Evolutionary conservation across 2,329 filamentous ascomycete species (phyloP).

Genomic region (Sporothrix euskadiensis): DNA sequence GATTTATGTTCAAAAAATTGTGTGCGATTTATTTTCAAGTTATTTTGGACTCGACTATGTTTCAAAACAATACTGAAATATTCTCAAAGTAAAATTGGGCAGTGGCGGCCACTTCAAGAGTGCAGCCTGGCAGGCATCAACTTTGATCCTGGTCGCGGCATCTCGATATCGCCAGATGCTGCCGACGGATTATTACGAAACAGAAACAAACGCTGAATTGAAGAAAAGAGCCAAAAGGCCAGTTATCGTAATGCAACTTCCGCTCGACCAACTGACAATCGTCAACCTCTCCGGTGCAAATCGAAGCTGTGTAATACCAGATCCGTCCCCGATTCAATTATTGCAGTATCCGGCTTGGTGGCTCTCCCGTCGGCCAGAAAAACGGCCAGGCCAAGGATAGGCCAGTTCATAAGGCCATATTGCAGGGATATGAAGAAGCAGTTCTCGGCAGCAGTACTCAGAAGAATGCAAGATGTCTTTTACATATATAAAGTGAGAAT

Average conservation of each 20-base stretch:
- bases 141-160: not conserved
- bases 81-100: not conserved
- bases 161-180: not conserved
- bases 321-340: not conserved
- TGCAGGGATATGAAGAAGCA: not conserved
- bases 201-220: constrained; percentile 17
- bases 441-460: not conserved
- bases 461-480: not conserved
- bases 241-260: not conserved
- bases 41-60: not conserved
- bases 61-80: not conserved
- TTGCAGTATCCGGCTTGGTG: constrained; percentile 5
- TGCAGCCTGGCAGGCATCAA: constrained; percentile 10
- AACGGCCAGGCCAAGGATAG: constrained; percentile 1
- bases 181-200: not conserved
- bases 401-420: not conserved
- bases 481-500: not conserved
- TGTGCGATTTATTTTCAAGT: not conserved
- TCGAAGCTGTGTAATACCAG: not conserved
- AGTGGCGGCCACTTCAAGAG: not conserved
- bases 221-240: not conserved
- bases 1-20: not conserved
- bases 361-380: constrained; percentile 17
- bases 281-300: constrained; percentile 12
- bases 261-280: not conserved